These are phyloP conservation scores for Tuber brumale DNA, from an alignment of 495 filamentous ascomycete genomes.

Conservation along the genomic window DNA sequence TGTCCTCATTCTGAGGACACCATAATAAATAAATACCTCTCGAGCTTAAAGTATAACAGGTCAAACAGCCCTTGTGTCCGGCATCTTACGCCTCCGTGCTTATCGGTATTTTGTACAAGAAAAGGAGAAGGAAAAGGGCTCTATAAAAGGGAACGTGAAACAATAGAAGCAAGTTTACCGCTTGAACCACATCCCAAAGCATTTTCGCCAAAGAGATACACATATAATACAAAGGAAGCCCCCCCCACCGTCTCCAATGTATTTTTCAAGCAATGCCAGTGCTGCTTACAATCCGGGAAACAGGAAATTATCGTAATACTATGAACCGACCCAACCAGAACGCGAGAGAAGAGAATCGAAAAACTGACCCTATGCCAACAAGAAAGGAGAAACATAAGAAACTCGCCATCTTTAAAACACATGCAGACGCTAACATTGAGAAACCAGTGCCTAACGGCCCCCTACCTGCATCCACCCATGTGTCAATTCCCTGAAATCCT, in stretches of 20 bases:
- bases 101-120: neutral
- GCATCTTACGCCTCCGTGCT: neutral
- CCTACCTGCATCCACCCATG: neutral
- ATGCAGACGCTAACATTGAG: neutral
- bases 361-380: neutral
- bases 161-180: neutral
- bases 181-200: neutral
- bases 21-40: neutral
- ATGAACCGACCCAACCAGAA: neutral
- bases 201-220: conserved; percentile 1
- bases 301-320: conserved; percentile 5
- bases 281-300: conserved; percentile 1
- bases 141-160: neutral
- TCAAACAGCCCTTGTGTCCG: neutral
- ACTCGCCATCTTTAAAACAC: neutral
- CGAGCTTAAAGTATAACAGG: neutral
- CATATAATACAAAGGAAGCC: neutral
- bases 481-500: neutral
- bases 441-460: neutral
- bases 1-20: neutral
- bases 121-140: neutral
- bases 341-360: neutral
- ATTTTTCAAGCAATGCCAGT: neutral
- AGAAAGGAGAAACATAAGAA: neutral
- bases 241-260: neutral